phyloP scores from a whole-genome alignment of 164 flowering plant genomes.

The Nymphaea colorata region DNA sequence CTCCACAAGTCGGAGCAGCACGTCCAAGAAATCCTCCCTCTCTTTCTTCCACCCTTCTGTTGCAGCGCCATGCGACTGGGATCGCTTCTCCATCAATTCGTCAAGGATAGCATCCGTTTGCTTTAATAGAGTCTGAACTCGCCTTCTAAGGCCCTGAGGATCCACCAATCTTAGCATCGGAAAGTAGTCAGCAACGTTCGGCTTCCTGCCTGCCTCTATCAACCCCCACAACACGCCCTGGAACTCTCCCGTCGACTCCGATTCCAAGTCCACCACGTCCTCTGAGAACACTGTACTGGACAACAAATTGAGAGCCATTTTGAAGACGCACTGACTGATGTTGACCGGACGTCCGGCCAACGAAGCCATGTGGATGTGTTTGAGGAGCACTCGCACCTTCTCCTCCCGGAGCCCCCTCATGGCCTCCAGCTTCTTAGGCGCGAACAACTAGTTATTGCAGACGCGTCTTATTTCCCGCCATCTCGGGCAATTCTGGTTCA shows the following conservation, averaged over 20 bases:
- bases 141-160: conserved; percentile 2
- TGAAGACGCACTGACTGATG: not conserved
- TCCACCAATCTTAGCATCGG: conserved; percentile 2
- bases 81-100: not conserved
- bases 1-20: conserved; percentile 2
- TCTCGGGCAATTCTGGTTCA: not conserved
- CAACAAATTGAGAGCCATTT: conserved; percentile 1
- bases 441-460: not conserved
- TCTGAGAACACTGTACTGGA: conserved; percentile 3
- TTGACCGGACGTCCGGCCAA: not conserved
- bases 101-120: not conserved
- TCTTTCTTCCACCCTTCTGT: too few species aligned
- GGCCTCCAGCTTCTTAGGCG: not conserved
- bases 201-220: not conserved
- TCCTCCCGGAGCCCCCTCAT: not conserved
- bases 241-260: not conserved
- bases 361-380: not conserved
- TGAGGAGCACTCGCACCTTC: conserved; percentile 1
- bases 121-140: not conserved
- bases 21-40: conserved; percentile 7
- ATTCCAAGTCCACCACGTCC: conserved; percentile 4
- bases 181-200: conserved; percentile 6
- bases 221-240: conserved; percentile 1
- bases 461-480: conserved; percentile 1
- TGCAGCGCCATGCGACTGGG: not conserved